These are phyloP conservation scores for Sphaceloma murrayae DNA, from an alignment of 2,329 filamentous ascomycete species.

Conservation along the genomic window DNA sequence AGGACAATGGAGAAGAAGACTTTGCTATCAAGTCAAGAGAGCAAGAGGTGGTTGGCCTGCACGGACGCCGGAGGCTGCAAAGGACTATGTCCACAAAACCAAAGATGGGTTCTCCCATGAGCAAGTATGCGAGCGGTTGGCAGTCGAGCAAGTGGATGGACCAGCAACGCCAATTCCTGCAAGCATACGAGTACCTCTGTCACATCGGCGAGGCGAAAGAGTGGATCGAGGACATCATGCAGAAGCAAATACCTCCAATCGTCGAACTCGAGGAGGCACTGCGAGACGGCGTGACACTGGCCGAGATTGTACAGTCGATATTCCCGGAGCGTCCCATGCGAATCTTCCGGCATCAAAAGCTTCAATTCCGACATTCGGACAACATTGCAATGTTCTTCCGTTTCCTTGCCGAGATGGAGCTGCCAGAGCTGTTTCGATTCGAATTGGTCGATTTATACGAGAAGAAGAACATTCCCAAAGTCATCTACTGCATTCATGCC, in stretches of 20 bases:
- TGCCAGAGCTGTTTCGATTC: slow-evolving; percentile 93
- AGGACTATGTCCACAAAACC: slow-evolving; percentile 48
- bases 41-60: slow-evolving; percentile 79
- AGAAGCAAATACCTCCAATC: slow-evolving; percentile 78
- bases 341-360: slow-evolving; percentile 74
- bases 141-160: slow-evolving; percentile 95
- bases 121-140: slow-evolving; percentile 44
- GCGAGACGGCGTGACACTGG: slow-evolving; percentile 84
- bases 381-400: slow-evolving; percentile 96
- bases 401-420: slow-evolving; percentile 79
- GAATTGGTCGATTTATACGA: slow-evolving; percentile 97
- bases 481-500: slow-evolving; percentile 97
- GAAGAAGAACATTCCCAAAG: slow-evolving; percentile 98
- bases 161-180: slow-evolving; percentile 88
- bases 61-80: slow-evolving; percentile 75
- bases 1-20: slow-evolving; percentile 65
- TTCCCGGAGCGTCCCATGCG: slow-evolving; percentile 65
- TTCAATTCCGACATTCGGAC: slow-evolving; percentile 94
- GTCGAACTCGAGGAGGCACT: slow-evolving; percentile 88
- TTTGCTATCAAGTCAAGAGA: slow-evolving; percentile 68
- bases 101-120: slow-evolving; percentile 36
- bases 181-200: slow-evolving; percentile 96
- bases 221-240: slow-evolving; percentile 92
- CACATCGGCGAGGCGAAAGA: slow-evolving; percentile 98
- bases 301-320: slow-evolving; percentile 84